Base-by-base conservation (phyloP, 2,329 filamentous ascomycete genomes). In the Rutstroemia sp. region DNA sequence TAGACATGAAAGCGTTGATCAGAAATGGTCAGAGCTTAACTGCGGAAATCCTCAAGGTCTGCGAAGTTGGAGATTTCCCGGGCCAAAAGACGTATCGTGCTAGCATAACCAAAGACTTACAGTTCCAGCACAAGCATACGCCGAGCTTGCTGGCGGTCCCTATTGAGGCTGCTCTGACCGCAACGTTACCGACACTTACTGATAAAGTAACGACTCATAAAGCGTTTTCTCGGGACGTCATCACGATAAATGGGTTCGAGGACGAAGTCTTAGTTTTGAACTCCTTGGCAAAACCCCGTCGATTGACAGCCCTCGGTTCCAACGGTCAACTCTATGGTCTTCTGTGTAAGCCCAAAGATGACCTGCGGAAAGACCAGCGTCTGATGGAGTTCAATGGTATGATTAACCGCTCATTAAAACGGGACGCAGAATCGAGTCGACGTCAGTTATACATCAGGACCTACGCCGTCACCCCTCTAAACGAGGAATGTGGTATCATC, bases 341-440 rank as follows among this genome's bases (percentile, higher is more conserved):
- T 7, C 79, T 99, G 56, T 95, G 95, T 76, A 99, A 99, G 68
- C 95, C 94, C 8, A 97, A 97, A 71, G 94, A 99, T 69, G 95
- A 99, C 70, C 80, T 99, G 23, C 87, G 94, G 51, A 99, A 95
- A 63, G 95, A 99, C 67, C 92, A 97, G 71, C 89, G 94, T 51
- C 83, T 99, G 19, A 99, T 99, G 92, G 95, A 99, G 69, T 99
- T 99, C 77, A 99, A 97, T 70, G 85, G 87, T 47, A 94, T 97
- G 82, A 97, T 99, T 75, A 99, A 99, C 70, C 82, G 94, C 58
- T 90, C 92, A 2, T 74, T 99, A 56, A 96, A 96, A 69, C 85
- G 88, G 60, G 92, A 97, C 66, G 86, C 92, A 2, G 92, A 96
- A 68, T 89, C 91, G 16, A 95, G 89, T 71, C 88, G 89, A 69